Evolutionary conservation across 2,329 filamentous ascomycete species (phyloP).

Genomic region (Ceratocystis cacaofunesta): DNA sequence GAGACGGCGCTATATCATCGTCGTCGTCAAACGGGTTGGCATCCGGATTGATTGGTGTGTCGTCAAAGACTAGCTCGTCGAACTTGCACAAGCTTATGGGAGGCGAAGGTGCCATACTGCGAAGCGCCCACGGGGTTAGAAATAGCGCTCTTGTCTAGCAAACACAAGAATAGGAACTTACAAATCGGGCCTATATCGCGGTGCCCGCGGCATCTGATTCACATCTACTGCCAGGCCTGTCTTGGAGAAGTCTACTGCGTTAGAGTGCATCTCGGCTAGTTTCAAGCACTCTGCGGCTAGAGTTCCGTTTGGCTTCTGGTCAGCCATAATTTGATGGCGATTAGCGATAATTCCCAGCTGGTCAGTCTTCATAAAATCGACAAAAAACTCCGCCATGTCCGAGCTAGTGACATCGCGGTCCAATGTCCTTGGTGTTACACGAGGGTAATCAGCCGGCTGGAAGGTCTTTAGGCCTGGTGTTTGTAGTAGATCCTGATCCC

Average conservation of each 20-base stretch:
- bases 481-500: slow-evolving; percentile 39
- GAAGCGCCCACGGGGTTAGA: not conserved
- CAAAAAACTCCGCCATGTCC: slow-evolving; percentile 69
- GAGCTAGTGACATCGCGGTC: slow-evolving; percentile 39
- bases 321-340: slow-evolving; percentile 49
- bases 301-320: slow-evolving; percentile 39
- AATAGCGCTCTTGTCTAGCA: not conserved
- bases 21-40: slow-evolving; percentile 24
- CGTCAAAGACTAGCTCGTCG: slow-evolving; percentile 28
- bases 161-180: slow-evolving; percentile 24
- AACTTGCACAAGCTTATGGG: slow-evolving; percentile 31
- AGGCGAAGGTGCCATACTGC: slow-evolving; percentile 33
- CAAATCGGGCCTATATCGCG: slow-evolving; percentile 39
- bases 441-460: slow-evolving; percentile 56
- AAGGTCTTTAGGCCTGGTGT: slow-evolving; percentile 22
- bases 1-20: slow-evolving; percentile 30
- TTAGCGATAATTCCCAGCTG: slow-evolving; percentile 50
- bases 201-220: slow-evolving; percentile 27
- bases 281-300: slow-evolving; percentile 33
- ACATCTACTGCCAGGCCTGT: slow-evolving; percentile 48
- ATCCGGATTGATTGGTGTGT: slow-evolving; percentile 21
- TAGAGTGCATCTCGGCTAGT: slow-evolving; percentile 52
- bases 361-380: slow-evolving; percentile 59
- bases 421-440: slow-evolving; percentile 42
- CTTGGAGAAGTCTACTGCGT: slow-evolving; percentile 62